phyloP scores from a whole-genome alignment of 2,329 filamentous ascomycete genomes.

The Exophiala sp. region DNA sequence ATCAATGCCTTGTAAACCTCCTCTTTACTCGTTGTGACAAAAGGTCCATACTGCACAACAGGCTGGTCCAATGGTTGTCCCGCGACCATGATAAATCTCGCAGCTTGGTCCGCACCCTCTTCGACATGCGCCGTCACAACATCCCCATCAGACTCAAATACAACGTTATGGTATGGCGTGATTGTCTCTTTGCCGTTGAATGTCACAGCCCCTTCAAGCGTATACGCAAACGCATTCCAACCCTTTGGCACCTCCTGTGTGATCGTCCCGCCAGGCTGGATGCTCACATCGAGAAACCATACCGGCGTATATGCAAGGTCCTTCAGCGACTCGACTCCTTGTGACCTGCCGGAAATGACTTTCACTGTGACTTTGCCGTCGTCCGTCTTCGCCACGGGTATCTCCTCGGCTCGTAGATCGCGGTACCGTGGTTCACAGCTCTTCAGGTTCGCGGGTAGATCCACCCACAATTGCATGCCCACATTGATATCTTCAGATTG shows the following conservation, averaged over 20 bases:
- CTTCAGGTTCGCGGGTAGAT: conserved; percentile 78
- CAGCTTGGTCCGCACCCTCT: conserved; percentile 57
- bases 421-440: conserved; percentile 87
- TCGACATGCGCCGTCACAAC: conserved; percentile 68
- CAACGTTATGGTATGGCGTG: conserved; percentile 77
- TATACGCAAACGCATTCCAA: conserved; percentile 91
- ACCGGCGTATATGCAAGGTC: conserved; percentile 95
- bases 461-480: conserved; percentile 93
- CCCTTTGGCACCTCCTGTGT: conserved; percentile 70
- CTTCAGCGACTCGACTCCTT: too few relatives aligned
- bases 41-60: conserved; percentile 80
- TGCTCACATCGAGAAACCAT: conserved; percentile 84
- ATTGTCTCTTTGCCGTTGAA: conserved; percentile 55
- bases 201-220: conserved; percentile 67
- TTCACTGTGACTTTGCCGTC: conserved; percentile 74
- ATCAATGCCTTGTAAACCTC: conserved; percentile 72
- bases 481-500: conserved; percentile 78
- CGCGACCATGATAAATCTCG: conserved; percentile 63
- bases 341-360: too few relatives aligned
- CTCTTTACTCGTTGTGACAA: conserved; percentile 70
- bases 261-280: conserved; percentile 75
- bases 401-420: conserved; percentile 74
- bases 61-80: conserved; percentile 77
- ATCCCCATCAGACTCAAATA: conserved; percentile 79
- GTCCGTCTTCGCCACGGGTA: conserved; percentile 70